phyloP scores from a whole-genome alignment of 495 filamentous ascomycete species.

The Sordaria brevicollis region DNA sequence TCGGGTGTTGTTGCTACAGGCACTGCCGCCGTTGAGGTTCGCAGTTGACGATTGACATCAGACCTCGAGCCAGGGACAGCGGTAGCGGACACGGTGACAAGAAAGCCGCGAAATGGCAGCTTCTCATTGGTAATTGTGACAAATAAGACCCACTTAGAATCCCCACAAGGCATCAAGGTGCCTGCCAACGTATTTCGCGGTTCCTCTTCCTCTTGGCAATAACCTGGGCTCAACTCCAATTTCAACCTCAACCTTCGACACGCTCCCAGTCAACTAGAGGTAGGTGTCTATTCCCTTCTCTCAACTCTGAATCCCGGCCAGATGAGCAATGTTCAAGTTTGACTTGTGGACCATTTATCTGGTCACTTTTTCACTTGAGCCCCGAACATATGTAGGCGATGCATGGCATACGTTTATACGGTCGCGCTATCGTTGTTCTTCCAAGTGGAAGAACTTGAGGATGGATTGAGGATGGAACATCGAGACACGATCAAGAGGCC shows the following conservation, averaged over 20 bases:
- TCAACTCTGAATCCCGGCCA: too few relatives aligned
- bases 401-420: background rate
- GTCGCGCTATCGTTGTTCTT: background rate
- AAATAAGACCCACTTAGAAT: background rate
- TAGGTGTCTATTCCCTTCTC: too few relatives aligned
- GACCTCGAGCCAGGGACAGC: background rate
- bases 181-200: background rate
- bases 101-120: constrained; percentile 7
- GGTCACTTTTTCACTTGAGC: background rate
- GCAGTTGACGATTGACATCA: background rate
- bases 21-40: background rate
- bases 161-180: background rate
- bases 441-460: background rate
- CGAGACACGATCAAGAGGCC: background rate
- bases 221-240: background rate
- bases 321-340: too few relatives aligned
- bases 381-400: background rate
- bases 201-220: background rate
- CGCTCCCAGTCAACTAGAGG: too few relatives aligned
- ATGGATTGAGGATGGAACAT: background rate
- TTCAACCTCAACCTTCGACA: background rate
- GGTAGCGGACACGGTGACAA: background rate
- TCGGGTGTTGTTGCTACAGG: background rate
- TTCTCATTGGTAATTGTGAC: constrained; percentile 6
- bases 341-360: too few relatives aligned